phyloP scores from a whole-genome alignment of 2,329 filamentous ascomycete species.

The Aspergillus tamarii region DNA sequence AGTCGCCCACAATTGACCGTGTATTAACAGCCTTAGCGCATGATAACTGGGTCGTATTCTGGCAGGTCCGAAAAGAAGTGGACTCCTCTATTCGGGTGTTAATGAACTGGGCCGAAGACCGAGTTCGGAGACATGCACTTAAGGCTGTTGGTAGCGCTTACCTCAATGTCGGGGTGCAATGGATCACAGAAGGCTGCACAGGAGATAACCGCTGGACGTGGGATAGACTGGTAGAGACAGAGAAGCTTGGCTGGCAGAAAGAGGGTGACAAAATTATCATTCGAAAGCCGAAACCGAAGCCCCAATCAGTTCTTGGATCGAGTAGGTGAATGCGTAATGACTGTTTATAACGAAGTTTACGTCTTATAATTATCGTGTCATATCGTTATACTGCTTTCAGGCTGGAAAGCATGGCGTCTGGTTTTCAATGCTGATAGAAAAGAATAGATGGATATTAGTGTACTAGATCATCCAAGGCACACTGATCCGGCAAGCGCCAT shows the following conservation, averaged over 20 bases:
- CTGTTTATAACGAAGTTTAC: background rate
- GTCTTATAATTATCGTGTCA: constrained; percentile 4
- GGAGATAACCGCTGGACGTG: constrained; percentile 60
- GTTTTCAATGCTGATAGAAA: constrained; percentile 7
- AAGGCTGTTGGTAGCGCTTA: constrained; percentile 88
- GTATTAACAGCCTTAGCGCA: constrained; percentile 72
- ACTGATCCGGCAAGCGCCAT: background rate
- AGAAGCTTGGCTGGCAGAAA: constrained; percentile 83
- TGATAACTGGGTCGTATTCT: constrained; percentile 83
- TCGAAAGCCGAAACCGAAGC: constrained; percentile 52
- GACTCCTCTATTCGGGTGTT: constrained; percentile 80
- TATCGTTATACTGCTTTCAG: constrained; percentile 19
- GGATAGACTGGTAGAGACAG: constrained; percentile 67
- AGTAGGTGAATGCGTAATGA: constrained; percentile 18
- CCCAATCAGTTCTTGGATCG: constrained; percentile 24
- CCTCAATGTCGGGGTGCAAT: constrained; percentile 74
- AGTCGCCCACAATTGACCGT: constrained; percentile 69
- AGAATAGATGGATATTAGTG: background rate
- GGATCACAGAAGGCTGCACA: constrained; percentile 59
- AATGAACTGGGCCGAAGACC: constrained; percentile 78
- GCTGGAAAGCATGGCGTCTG: constrained; percentile 20
- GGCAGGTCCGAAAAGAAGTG: constrained; percentile 69
- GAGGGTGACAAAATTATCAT: constrained; percentile 77
- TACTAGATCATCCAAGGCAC: background rate
- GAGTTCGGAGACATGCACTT: constrained; percentile 74